Evolutionary conservation across 352 stramenopile genomes (phyloP), one percentile per base, ranked within the genome.

Genomic region (Globisporangium middletonii): DNA sequence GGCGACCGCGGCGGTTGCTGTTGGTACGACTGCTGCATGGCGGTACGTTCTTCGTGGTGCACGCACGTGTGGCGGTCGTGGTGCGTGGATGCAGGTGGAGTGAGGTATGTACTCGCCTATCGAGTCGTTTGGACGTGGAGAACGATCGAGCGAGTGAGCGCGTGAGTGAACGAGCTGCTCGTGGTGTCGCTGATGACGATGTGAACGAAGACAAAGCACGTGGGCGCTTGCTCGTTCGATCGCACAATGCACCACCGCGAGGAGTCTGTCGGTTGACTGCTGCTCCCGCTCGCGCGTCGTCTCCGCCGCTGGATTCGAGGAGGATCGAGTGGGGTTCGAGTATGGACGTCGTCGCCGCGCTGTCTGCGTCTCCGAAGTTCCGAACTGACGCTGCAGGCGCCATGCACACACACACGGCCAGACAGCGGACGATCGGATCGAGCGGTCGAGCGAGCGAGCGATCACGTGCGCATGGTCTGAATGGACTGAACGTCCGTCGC

Each of bases 281-380:
- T 19, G 41, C 41, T 19, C 41, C n/a, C 43, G n/a, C 43, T 48
- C 43, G 19, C 43, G 8, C 16, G 19, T 26, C 43, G 16, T 11
- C 11, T 45, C 4, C 42, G n/a, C n/a, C 50, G 53, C 6, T 51
- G 33, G 33, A 38, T 19, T 27, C 18, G 18, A 48, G 43, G 18
- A 48, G 19, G 18, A 26, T 13, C 18, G 43, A 48, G 43, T 48
- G 18, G 43, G 43, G 43, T 7, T 8, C 43, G 43, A 13, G 45
- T 13, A 23, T n/a, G 41, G 26, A 37, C 46, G 27, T 52, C 43
- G 43, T 28, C 33, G n/a, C 37, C 28, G 28, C 19, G 43, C 28
- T 59, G 28, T 47, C n/a, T 37, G 11, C 3, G 53, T 43, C 42
- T 15, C 53, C 43, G 51, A 57, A 55, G 50, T 59, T 59, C 44